Evolutionary conservation across 2,329 filamentous ascomycete genomes (phyloP).

Genomic region (Lecanoromycetidae sp.): DNA sequence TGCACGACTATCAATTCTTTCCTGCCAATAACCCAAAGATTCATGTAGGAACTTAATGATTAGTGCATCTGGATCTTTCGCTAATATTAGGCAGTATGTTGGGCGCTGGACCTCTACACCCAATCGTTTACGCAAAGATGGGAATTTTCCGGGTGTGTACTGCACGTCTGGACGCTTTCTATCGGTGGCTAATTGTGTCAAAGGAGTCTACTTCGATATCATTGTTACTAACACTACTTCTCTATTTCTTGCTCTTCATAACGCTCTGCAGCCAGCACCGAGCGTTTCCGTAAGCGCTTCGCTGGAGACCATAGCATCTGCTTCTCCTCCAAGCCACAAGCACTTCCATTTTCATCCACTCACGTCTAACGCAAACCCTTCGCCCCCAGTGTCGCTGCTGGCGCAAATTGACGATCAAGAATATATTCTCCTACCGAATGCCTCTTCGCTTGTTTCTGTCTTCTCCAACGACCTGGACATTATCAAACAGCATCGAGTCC

Average conservation of each 20-base stretch:
- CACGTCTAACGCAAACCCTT: constrained; percentile 13
- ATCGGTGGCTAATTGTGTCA: not conserved
- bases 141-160: constrained; percentile 20
- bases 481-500: constrained; percentile 19
- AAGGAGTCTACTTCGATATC: constrained; percentile 22
- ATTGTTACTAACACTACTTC: constrained; percentile 19
- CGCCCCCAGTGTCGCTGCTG: constrained; percentile 19
- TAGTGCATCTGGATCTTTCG: not conserved
- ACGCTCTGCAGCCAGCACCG: constrained; percentile 5
- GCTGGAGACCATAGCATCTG: not conserved
- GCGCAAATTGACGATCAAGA: constrained; percentile 21
- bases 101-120: constrained; percentile 22
- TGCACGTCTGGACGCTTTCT: not conserved
- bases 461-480: constrained; percentile 17
- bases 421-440: constrained; percentile 20
- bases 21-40: constrained; percentile 20
- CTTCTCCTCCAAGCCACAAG: not conserved
- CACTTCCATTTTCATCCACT: constrained; percentile 19
- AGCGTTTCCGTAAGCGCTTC: not conserved
- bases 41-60: constrained; percentile 14
- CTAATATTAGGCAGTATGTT: constrained; percentile 18
- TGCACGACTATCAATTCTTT: constrained; percentile 18
- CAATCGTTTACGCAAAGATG: constrained; percentile 21
- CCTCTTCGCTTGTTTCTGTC: constrained; percentile 18
- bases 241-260: constrained; percentile 20